These are phyloP conservation scores for Vicia sativa DNA, from an alignment of 306 rosid species.

Conservation along the genomic window DNA sequence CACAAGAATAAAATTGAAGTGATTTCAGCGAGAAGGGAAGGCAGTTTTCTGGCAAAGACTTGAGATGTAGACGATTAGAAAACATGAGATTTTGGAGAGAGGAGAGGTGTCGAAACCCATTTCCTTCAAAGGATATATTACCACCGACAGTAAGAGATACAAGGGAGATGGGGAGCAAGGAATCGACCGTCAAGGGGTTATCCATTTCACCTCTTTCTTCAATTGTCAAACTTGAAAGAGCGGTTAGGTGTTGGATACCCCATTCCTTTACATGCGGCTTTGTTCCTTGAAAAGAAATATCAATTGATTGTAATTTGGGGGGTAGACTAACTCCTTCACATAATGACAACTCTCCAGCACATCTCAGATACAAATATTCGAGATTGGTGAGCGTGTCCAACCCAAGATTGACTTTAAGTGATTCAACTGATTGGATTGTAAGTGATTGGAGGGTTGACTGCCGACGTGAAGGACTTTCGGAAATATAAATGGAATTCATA, in stretches of 20 bases:
- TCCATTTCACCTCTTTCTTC: background rate
- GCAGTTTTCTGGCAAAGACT: too few species aligned
- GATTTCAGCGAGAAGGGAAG: too few species aligned
- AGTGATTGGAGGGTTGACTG: background rate
- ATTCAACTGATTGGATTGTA: background rate
- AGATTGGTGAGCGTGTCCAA: background rate
- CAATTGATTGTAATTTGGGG: background rate
- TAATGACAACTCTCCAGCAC: background rate
- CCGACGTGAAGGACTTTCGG: too few species aligned
- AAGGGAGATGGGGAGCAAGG: background rate
- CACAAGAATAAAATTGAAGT: too few species aligned
- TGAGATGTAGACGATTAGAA: too few species aligned
- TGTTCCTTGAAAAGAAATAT: background rate
- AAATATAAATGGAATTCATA: background rate
- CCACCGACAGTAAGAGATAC: background rate
- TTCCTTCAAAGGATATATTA: background rate
- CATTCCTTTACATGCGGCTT: background rate
- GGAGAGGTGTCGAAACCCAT: background rate
- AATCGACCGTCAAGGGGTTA: background rate
- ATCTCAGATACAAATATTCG: background rate
- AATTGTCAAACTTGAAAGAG: background rate
- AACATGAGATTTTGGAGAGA: background rate
- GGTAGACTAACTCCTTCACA: background rate
- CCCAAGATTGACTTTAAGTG: background rate
- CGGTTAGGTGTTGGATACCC: background rate